Conservation (phyloP, 768 basidiomycete species). For the Ephemerocybe angulata region DNA sequence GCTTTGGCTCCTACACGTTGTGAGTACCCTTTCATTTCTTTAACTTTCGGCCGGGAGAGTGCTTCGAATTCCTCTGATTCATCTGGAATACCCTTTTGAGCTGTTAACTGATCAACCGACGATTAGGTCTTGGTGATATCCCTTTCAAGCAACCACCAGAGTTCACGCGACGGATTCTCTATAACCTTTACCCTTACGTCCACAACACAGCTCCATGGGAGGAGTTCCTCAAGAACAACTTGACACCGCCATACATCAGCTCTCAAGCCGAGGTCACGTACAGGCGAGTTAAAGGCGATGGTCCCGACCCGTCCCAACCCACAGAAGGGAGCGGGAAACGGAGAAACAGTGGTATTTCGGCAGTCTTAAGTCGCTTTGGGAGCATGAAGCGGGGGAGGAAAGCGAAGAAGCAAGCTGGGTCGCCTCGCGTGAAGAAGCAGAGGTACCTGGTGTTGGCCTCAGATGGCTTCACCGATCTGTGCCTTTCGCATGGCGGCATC, state of each 20-base stretch:
- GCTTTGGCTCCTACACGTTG: constrained; percentile 77
- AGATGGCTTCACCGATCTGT: constrained; percentile 64
- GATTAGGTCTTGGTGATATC: constrained; percentile 60
- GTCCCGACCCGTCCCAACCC: not conserved
- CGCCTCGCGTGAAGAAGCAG: not conserved
- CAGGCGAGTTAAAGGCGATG: constrained; percentile 38
- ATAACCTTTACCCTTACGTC: constrained; percentile 62
- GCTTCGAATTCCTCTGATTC: constrained; percentile 2
- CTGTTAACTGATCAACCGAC: constrained; percentile 6
- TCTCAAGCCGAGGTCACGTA: constrained; percentile 62
- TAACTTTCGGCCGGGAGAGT: constrained; percentile 11
- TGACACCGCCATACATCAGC: constrained; percentile 64
- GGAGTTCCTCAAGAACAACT: constrained; percentile 59
- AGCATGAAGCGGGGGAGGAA: not conserved
- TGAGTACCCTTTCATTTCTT: constrained; percentile 34
- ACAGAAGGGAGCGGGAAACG: constrained; percentile 2
- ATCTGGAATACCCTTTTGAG: constrained; percentile 11
- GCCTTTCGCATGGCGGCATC: constrained; percentile 40
- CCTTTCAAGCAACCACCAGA: constrained; percentile 72
- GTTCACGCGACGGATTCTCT: constrained; percentile 63
- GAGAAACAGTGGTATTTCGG: constrained; percentile 7
- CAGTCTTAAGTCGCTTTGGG: not conserved
- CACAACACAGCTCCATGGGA: constrained; percentile 63
- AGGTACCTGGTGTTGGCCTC: constrained; percentile 60
- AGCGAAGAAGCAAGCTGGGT: not conserved